These are phyloP conservation scores for Prunus padus DNA, from an alignment of 306 rosid species.

Conservation along the genomic window DNA sequence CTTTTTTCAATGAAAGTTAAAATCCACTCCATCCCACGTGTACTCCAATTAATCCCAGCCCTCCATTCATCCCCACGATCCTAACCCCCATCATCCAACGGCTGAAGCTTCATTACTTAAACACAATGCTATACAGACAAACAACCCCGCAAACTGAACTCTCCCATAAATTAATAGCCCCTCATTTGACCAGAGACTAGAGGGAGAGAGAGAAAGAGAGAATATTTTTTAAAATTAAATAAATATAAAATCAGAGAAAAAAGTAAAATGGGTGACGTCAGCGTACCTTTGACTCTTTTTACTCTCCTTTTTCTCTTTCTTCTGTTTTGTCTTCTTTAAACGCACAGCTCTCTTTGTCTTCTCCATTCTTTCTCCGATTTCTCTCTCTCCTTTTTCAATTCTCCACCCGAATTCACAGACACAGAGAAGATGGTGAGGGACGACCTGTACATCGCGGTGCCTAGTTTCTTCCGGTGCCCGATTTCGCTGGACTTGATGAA, in stretches of 20 bases:
- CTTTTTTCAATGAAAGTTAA: neutral
- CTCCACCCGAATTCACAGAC: constrained; percentile 4
- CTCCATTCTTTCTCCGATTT: constrained; percentile 17
- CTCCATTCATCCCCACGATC: neutral
- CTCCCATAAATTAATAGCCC: constrained; percentile 12
- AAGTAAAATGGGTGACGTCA: constrained; percentile 56
- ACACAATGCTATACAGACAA: constrained; percentile 14
- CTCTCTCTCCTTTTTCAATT: neutral
- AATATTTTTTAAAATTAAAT: constrained; percentile 13
- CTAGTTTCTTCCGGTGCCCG: constrained; percentile 81
- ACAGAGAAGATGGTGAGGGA: constrained; percentile 58
- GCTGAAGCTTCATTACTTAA: neutral
- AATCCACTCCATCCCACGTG: constrained; percentile 47
- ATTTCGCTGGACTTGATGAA: constrained; percentile 86
- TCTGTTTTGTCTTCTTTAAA: constrained; percentile 60
- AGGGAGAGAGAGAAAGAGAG: neutral
- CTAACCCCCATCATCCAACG: neutral
- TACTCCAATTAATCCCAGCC: constrained; percentile 29
- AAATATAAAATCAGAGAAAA: neutral
- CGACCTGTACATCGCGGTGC: constrained; percentile 65
- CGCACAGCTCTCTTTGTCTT: constrained; percentile 36
- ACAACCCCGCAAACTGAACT: neutral
- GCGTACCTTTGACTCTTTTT: constrained; percentile 66
- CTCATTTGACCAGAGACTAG: constrained; percentile 53
- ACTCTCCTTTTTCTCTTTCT: neutral